phyloP scores from a whole-genome alignment of 352 stramenopile species.

The Phytophthora cajani region DNA sequence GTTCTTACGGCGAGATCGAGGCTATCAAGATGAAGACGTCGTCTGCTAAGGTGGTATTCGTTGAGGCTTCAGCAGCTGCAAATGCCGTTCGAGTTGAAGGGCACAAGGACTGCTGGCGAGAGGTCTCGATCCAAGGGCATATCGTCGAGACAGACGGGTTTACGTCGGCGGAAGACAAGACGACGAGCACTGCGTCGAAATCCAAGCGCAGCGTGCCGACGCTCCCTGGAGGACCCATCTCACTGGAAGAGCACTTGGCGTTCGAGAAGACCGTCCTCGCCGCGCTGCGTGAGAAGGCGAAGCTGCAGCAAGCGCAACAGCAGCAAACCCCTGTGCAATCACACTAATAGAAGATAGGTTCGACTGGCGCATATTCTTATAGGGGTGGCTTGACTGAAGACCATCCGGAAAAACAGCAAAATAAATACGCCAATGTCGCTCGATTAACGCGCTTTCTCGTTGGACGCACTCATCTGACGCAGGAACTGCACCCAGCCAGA shows the following conservation, averaged over 20 bases:
- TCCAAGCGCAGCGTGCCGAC: conserved; percentile 26
- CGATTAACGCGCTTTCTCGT: conserved; percentile 47
- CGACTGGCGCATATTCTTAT: conserved; percentile 22
- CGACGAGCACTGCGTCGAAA: conserved; percentile 9
- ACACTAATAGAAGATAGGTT: conserved; percentile 27
- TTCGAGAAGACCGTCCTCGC: conserved; percentile 67
- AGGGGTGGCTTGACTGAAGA: conserved; percentile 15
- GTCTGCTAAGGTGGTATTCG: conserved; percentile 75
- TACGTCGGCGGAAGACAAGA: conserved; percentile 31
- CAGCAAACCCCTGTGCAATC: conserved; percentile 20
- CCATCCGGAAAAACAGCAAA: conserved; percentile 13
- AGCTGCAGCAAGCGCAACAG: conserved; percentile 38
- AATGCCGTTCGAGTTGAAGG: conserved; percentile 71
- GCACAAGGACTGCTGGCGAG: conserved; percentile 72
- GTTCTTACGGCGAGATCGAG: conserved; percentile 71
- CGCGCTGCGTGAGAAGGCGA: conserved; percentile 48
- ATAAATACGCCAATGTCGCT: conserved; percentile 24
- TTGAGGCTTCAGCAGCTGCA: conserved; percentile 50
- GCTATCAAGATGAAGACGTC: conserved; percentile 73
- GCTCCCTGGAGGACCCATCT: conserved; percentile 56
- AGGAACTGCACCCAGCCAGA: conserved; percentile 77
- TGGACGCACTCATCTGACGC: conserved; percentile 54
- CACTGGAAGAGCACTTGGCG: conserved; percentile 56
- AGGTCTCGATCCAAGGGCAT: conserved; percentile 78
- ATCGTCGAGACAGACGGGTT: conserved; percentile 67